Conservation (phyloP, 2,329 filamentous ascomycete species). For the Helotiales sp. region DNA sequence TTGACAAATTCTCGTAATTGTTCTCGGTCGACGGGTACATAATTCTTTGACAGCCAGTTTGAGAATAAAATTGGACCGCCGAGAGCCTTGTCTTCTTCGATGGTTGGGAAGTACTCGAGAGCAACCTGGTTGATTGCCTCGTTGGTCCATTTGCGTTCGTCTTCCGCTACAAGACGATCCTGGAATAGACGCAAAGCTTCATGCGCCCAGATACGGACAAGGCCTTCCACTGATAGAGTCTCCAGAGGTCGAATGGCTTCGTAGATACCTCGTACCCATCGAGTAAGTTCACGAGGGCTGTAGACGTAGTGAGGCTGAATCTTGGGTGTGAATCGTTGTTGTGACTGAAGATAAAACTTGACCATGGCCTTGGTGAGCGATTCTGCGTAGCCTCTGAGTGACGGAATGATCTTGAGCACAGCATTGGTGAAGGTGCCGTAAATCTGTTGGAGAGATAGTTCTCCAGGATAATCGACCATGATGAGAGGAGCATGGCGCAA, state of each 20-base stretch:
- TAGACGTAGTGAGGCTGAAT: constrained; percentile 99
- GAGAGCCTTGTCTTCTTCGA: constrained; percentile 85
- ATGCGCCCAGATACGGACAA: constrained; percentile 97
- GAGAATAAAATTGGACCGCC: constrained; percentile 95
- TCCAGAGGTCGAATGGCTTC: constrained; percentile 95
- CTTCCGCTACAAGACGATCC: constrained; percentile 91
- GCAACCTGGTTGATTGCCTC: constrained; percentile 85
- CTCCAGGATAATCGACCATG: constrained; percentile 99
- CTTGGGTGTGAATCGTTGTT: constrained; percentile 89
- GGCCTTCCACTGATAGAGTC: constrained; percentile 80
- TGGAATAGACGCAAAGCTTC: constrained; percentile 96
- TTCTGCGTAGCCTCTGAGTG: constrained; percentile 92
- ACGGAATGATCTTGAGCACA: constrained; percentile 93
- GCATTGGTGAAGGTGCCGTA: constrained; percentile 98
- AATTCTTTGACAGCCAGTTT: constrained; percentile 99
- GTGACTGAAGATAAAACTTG: constrained; percentile 90
- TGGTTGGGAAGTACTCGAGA: constrained; percentile 89
- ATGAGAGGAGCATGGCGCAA: constrained; percentile 95
- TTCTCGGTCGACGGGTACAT: constrained; percentile 93
- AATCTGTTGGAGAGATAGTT: constrained; percentile 91
- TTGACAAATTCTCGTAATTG: constrained; percentile 96
- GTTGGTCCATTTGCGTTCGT: constrained; percentile 93
- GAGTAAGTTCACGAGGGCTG: constrained; percentile 94
- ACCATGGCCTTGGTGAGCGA: constrained; percentile 97
- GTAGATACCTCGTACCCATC: constrained; percentile 97